Conservation (phyloP, 1,139 yeast genomes). For the Lipomyces yarrowii region DNA sequence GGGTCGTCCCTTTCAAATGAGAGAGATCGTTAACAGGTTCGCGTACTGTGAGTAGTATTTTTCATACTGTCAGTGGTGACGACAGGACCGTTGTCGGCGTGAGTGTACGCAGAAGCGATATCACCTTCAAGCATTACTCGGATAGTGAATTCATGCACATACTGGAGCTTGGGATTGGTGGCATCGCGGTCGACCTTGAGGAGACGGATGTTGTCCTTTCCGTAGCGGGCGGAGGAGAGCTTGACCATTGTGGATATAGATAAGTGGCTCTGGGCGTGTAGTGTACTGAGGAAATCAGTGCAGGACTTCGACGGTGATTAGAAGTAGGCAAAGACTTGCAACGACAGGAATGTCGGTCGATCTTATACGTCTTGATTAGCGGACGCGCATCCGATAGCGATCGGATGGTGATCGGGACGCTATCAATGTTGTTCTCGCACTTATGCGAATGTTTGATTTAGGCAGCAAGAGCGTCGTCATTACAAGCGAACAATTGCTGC, state of each 20-base stretch:
- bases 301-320: neutral
- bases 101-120: constrained; percentile 76
- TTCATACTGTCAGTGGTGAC: constrained; percentile 95
- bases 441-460: too few species aligned
- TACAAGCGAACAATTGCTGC: too few species aligned
- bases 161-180: constrained; percentile 67
- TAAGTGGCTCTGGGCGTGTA: neutral
- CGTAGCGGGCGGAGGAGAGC: constrained; percentile 47
- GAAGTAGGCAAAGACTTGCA: neutral
- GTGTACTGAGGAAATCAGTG: neutral
- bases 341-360: neutral
- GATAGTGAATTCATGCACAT: constrained; percentile 83
- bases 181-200: constrained; percentile 82
- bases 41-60: constrained; percentile 64
- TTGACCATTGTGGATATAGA: constrained; percentile 19
- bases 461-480: too few species aligned
- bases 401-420: too few species aligned
- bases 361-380: neutral
- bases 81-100: constrained; percentile 84
- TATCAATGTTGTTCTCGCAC: too few species aligned
- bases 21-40: neutral
- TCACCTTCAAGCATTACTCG: constrained; percentile 72
- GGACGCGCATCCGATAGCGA: neutral
- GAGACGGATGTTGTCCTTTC: constrained; percentile 89
- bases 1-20: too few species aligned